Evolutionary conservation across 2,329 filamentous ascomycete genomes (phyloP).

Genomic region (Pleoardoris graminearum): DNA sequence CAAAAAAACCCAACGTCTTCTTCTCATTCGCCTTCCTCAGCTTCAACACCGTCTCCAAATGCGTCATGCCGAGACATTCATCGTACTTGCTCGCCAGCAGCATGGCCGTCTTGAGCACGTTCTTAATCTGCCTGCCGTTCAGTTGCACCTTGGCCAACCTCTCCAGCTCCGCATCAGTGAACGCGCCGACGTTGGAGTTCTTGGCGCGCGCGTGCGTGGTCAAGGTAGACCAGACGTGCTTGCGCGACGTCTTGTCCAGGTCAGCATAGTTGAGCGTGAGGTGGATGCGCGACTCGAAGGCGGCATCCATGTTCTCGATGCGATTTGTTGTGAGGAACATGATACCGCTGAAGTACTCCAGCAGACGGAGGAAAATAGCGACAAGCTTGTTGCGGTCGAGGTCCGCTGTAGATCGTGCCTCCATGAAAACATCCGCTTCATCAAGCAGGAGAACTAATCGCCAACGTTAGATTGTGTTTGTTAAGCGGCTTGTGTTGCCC

Average conservation of each 20-base stretch:
- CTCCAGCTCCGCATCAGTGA: slow-evolving; percentile 36
- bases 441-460: slow-evolving; percentile 66
- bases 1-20: slow-evolving; percentile 6
- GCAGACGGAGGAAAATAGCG: slow-evolving; percentile 78
- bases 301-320: slow-evolving; percentile 47
- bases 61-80: slow-evolving; percentile 9
- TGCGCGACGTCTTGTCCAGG: slow-evolving; percentile 41
- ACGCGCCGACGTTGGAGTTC: slow-evolving; percentile 15
- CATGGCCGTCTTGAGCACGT: slow-evolving; percentile 30
- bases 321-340: slow-evolving; percentile 86
- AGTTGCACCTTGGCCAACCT: slow-evolving; percentile 35
- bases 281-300: slow-evolving; percentile 54
- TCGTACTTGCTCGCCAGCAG: slow-evolving; percentile 12
- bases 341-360: slow-evolving; percentile 85
- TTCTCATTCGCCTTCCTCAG: slow-evolving; percentile 12
- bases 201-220: slow-evolving; percentile 1
- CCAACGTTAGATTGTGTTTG: background rate
- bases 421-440: slow-evolving; percentile 61
- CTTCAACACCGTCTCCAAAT: slow-evolving; percentile 16
- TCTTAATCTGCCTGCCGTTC: slow-evolving; percentile 51
- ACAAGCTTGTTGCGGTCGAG: slow-evolving; percentile 83
- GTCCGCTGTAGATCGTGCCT: slow-evolving; percentile 71
- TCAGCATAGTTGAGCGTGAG: slow-evolving; percentile 49
- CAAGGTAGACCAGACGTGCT: slow-evolving; percentile 46
- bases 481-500: background rate